Evolutionary conservation across 441 rosid species (phyloP).

Genomic region (Daphne laureola): DNA sequence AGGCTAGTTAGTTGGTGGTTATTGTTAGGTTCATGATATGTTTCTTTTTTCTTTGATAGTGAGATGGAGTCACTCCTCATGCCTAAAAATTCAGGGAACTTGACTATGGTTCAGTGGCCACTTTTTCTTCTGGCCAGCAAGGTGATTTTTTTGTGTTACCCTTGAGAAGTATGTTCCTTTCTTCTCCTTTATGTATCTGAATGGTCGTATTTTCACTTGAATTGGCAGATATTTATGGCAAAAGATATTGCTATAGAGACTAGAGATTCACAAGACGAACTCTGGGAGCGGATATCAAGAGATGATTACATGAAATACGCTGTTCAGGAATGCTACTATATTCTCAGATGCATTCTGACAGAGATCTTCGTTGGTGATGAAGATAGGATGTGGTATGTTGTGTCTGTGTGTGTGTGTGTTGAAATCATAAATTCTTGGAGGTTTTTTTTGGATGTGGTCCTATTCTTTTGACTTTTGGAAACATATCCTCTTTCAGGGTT

Average conservation of each 20-base stretch:
- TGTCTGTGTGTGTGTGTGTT: neutral
- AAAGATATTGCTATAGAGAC: slow-evolving; percentile 80
- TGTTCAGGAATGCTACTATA: slow-evolving; percentile 75
- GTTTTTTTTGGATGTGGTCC: neutral
- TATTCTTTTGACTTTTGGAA: slow-evolving; percentile 15
- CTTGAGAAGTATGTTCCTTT: slow-evolving; percentile 4
- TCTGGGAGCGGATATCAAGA: slow-evolving; percentile 75
- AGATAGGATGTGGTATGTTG: slow-evolving; percentile 82
- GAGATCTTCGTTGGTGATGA: slow-evolving; percentile 70
- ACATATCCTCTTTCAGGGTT: slow-evolving; percentile 56
- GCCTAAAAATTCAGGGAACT: slow-evolving; percentile 90
- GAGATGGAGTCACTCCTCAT: slow-evolving; percentile 92
- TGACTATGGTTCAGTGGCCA: slow-evolving; percentile 95
- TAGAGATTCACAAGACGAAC: slow-evolving; percentile 67
- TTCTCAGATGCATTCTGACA: slow-evolving; percentile 55
- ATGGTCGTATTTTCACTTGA: slow-evolving; percentile 6
- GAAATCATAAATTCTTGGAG: slow-evolving; percentile 10
- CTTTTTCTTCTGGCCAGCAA: slow-evolving; percentile 99
- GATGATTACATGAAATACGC: slow-evolving; percentile 98
- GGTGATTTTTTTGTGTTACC: slow-evolving; percentile 33
- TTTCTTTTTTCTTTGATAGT: slow-evolving; percentile 29
- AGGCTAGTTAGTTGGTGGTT: neutral
- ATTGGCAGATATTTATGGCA: slow-evolving; percentile 72
- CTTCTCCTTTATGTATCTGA: slow-evolving; percentile 2
- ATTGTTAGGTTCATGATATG: no score